phyloP scores from a whole-genome alignment of 1,139 yeast genomes.

The Geotrichum cucujoidarum region DNA sequence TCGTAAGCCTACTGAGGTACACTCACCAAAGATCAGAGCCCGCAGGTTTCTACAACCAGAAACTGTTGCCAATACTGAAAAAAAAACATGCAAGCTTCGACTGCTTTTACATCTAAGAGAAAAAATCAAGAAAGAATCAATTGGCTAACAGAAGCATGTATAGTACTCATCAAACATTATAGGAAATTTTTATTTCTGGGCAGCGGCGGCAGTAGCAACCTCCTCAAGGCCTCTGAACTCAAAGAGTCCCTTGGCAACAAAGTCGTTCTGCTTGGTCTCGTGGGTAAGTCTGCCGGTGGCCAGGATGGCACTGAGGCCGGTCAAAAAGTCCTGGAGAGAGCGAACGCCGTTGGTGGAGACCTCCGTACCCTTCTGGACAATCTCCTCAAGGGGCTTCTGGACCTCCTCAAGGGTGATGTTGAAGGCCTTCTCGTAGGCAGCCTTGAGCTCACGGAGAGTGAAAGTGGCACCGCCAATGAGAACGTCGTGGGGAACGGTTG shows the following conservation, averaged over 20 bases:
- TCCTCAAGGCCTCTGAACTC: constrained; percentile 6
- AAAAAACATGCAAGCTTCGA: no score
- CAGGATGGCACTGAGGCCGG: constrained; percentile 1
- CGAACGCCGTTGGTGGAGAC: constrained; percentile 8
- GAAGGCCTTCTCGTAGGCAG: constrained; percentile 42
- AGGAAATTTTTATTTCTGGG: no score
- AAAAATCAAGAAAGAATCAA: no score
- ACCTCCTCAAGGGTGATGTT: constrained; percentile 37
- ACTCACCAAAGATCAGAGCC: no score
- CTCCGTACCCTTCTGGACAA: constrained; percentile 6
- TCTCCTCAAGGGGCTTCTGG: constrained; percentile 5
- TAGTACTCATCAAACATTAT: no score
- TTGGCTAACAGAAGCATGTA: no score
- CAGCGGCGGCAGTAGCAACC: no score
- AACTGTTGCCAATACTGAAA: no score
- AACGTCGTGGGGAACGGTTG: constrained; percentile 44
- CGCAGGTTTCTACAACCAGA: no score
- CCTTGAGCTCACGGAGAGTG: constrained; percentile 41
- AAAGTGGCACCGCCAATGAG: constrained; percentile 44
- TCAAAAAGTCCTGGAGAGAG: neutral
- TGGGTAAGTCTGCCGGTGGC: neutral
- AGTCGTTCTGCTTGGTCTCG: neutral
- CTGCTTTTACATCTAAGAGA: no score
- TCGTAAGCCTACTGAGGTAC: no score
- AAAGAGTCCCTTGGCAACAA: constrained; percentile 15